Base-by-base conservation (phyloP, 2,329 filamentous ascomycete genomes). In the Penicillium sp. region DNA sequence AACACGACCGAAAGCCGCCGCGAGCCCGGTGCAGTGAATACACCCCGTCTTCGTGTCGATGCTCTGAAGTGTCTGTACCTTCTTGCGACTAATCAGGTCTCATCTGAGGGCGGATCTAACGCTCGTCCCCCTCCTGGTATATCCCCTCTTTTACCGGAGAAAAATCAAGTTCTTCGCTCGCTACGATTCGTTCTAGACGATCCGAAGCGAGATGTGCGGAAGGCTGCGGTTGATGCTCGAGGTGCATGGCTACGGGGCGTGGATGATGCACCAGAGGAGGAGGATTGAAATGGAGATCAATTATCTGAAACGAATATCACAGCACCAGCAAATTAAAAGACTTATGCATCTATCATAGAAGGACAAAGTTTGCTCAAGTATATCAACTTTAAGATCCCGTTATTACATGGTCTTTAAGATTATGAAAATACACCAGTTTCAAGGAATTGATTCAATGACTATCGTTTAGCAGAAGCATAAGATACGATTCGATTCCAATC, bases 221-320 rank as follows among this genome's bases (percentile, higher is more conserved):
- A 75, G 45, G 76, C 77, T 41, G 79, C 78, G 10, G 78, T 82
- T 16, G 73, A 72, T 62, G 79, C 77, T 45, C 62, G 77, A 35
- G 71, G 66, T n/a, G 74, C 69, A 38, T 82, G 79, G 79, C 56
- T 80, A 36, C 69, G 71, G 40, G 55, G 58, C 10, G 64, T 80
- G 29, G 77, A 77, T 52, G 76, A 80, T 55, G 75, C 74, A 37
- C 73, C 77, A 35, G 66, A 71, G 15, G 74, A 75, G 14, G 76
- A 79, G 29, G 74, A 78, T 28, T 65, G 53, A 53, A 41, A n/a
- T n/a, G n/a, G n/a, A n/a, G n/a, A n/a, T n/a, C n/a, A 30, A 27
- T 45, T 7, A 29, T 6, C 6, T 29, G 12, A 13, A 29, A 9
- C 9, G 26, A 29, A 7, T 29, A 7, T 7, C 26, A 6, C 12